Base-by-base conservation (phyloP, 2,329 filamentous ascomycete genomes). In the Berkeleyomyces rouxiae region DNA sequence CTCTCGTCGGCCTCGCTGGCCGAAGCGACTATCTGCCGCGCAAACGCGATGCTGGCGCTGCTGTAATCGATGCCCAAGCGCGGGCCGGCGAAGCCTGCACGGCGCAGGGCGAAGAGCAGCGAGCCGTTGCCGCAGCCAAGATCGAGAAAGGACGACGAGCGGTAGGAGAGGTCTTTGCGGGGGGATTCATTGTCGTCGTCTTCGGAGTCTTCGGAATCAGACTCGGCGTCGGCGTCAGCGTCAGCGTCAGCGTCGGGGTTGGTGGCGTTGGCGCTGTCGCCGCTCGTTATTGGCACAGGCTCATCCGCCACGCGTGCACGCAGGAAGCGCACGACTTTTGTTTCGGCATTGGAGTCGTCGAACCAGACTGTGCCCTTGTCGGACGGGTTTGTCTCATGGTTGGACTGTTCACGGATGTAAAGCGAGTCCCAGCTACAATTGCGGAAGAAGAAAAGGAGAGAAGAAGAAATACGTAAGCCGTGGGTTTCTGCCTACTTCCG, bases 281-380 rank as follows among this genome's bases (percentile, higher is more conserved):
- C 9, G 36, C 10, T 36, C 11, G 10, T 9, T 7, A n/a, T 55
- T 7, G 37, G 61, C 23, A 63, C 57, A 13, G 44, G 51, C 11
- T 44, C 37, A 42, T 62, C 61, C 10, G 31, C 7, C 11, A 58
- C 40, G 4, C 61, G 59, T 7, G 61, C 40, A 36, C 61, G 82
- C 71, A 95, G 80, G 71, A 86, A 90, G 7, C 76, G 72, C 33
- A 95, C 74, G 65, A 95, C 83, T 70, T 91, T 91, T 66, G 84
- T 79, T 70, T 96, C 89, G 66, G 93, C 93, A 70, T 87, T 84
- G 40, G 90, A 88, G 75, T 97, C 93, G 72, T 90, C 87, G 79
- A 99, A 99, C 93, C 93, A 99, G 69, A 93, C 84, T 39, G 90
- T 95, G 67, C 92, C 92, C 65, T 86, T 86, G 76, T 96, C 88